Evolutionary conservation across 2,329 filamentous ascomycete species (phyloP).

Genomic region (Penicillium palitans): DNA sequence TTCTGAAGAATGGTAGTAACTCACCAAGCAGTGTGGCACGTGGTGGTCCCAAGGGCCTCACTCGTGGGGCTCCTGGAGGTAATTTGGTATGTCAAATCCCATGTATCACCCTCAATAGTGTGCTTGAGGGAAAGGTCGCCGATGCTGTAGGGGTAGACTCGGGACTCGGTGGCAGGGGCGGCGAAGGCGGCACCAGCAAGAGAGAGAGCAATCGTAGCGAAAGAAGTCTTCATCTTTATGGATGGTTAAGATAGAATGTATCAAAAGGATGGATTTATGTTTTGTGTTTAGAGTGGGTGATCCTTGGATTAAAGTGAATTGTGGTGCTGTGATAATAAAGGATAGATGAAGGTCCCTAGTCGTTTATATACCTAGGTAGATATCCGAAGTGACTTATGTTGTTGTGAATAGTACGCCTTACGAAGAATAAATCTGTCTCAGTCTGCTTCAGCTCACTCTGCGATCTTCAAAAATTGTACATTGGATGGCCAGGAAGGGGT

Average conservation of each 20-base stretch:
- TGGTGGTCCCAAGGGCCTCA: background rate
- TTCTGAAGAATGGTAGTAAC: background rate
- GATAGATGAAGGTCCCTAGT: no score
- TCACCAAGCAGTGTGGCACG: constrained; percentile 3
- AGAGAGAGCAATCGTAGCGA: background rate
- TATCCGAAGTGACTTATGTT: no score
- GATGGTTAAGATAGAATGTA: background rate
- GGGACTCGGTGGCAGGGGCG: background rate
- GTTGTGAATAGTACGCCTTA: background rate
- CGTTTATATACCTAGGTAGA: background rate
- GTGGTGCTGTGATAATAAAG: background rate
- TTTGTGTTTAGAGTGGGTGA: background rate
- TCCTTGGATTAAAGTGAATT: background rate
- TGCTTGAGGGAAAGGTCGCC: constrained; percentile 2
- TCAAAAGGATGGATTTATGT: background rate
- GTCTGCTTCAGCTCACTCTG: background rate
- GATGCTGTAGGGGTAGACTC: background rate
- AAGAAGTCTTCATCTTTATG: background rate
- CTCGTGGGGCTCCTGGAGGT: background rate
- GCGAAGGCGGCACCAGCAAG: background rate
- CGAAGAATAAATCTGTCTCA: background rate
- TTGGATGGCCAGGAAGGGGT: background rate
- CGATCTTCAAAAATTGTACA: background rate
- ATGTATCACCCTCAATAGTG: background rate
- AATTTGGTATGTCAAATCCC: background rate